Conservation (phyloP, 2,329 filamentous ascomycete genomes). For the Trichoderma arundinaceum region DNA sequence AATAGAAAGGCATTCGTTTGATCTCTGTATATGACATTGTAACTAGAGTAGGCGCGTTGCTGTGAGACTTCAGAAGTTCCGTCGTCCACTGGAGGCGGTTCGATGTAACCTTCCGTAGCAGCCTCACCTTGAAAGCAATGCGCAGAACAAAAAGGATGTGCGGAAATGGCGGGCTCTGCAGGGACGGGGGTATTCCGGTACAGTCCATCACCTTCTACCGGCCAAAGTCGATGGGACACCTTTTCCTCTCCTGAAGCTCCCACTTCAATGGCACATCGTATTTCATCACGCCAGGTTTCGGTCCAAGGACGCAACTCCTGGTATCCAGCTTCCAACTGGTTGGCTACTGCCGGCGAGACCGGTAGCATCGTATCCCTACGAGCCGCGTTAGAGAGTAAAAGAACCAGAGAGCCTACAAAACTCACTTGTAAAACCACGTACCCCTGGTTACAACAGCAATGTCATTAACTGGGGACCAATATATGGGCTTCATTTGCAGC, state of each 20-base stretch:
- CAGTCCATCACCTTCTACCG: constrained; percentile 53
- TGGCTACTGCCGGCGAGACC: constrained; percentile 82
- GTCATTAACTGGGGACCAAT: constrained; percentile 95
- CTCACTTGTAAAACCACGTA: constrained; percentile 91
- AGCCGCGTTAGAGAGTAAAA: constrained; percentile 32
- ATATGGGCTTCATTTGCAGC: constrained; percentile 92
- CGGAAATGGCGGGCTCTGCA: constrained; percentile 53
- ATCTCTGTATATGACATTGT: constrained; percentile 88
- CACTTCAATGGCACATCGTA: constrained; percentile 87
- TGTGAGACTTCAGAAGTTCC: constrained; percentile 50
- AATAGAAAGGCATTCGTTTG: constrained; percentile 78
- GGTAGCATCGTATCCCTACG: constrained; percentile 83
- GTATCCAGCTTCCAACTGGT: constrained; percentile 91
- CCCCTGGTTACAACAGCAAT: constrained; percentile 80
- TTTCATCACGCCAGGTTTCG: constrained; percentile 89
- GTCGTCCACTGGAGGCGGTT: constrained; percentile 40
- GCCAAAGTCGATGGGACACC: constrained; percentile 83
- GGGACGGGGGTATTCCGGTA: constrained; percentile 33
- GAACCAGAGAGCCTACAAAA: neutral
- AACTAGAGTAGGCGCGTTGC: constrained; percentile 69
- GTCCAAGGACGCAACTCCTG: constrained; percentile 85
- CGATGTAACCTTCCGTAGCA: constrained; percentile 59
- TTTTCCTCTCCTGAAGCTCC: constrained; percentile 91
- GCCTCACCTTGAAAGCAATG: constrained; percentile 65
- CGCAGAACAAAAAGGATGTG: constrained; percentile 64